These are phyloP conservation scores for Lactifluus pinguis DNA, from an alignment of 768 basidiomycete species.

Conservation along the genomic window DNA sequence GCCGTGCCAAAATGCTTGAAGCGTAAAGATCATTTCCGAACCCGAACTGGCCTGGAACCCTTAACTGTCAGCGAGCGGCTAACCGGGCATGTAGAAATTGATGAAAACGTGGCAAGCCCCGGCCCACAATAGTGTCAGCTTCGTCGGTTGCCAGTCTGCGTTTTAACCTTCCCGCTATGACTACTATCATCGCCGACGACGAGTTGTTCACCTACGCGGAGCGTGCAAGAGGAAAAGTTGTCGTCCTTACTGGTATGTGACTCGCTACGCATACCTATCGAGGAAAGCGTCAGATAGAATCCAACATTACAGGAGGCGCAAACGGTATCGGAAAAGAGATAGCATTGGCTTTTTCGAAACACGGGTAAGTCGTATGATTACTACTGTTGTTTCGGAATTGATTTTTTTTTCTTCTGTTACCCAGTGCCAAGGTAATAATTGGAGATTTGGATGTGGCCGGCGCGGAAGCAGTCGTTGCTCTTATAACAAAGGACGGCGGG, in stretches of 20 bases:
- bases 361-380: conserved; percentile 16
- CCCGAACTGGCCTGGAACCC: too few relatives aligned
- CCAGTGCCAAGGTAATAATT: conserved; percentile 17
- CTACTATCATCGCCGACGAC: conserved; percentile 20
- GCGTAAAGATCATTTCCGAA: too few relatives aligned
- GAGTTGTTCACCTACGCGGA: conserved; percentile 19
- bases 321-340: conserved; percentile 24
- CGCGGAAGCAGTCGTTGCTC: conserved; percentile 7
- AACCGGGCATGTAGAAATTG: background rate
- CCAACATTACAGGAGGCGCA: conserved; percentile 17
- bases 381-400: background rate
- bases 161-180: conserved; percentile 12
- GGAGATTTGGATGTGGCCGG: conserved; percentile 10
- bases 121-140: too few relatives aligned
- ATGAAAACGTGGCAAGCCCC: too few relatives aligned
- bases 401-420: background rate
- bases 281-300: background rate
- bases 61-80: too few relatives aligned
- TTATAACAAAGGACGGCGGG: conserved; percentile 18
- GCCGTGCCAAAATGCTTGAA: too few relatives aligned
- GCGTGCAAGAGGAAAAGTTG: conserved; percentile 22
- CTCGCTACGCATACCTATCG: too few relatives aligned
- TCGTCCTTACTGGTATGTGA: conserved; percentile 23
- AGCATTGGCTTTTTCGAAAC: conserved; percentile 20
- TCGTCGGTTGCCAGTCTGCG: too few relatives aligned